phyloP scores from a whole-genome alignment of 2,329 filamentous ascomycete genomes.

The Hymenoscyphus occultus region DNA sequence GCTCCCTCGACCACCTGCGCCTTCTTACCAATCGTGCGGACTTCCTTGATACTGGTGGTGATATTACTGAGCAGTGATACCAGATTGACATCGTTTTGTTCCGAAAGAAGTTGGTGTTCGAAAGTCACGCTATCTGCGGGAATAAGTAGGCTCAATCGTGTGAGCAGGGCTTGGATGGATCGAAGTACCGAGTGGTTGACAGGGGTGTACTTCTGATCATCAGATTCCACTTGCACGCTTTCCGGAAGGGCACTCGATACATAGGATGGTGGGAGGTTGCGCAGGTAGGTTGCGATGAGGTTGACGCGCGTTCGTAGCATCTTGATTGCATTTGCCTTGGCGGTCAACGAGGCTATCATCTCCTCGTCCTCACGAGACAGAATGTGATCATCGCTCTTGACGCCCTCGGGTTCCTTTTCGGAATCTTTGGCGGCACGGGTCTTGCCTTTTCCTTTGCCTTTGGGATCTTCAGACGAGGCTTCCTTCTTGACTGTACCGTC shows the following conservation, averaged over 20 bases:
- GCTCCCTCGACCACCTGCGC: slow-evolving; percentile 40
- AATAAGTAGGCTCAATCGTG: slow-evolving; percentile 76
- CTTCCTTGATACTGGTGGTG: slow-evolving; percentile 67
- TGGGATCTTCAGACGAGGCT: slow-evolving; percentile 30
- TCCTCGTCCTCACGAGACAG: slow-evolving; percentile 60
- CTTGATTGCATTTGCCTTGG: slow-evolving; percentile 88
- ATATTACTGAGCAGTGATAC: slow-evolving; percentile 73
- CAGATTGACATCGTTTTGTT: slow-evolving; percentile 81
- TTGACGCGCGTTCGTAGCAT: slow-evolving; percentile 80
- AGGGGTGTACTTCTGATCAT: slow-evolving; percentile 27
- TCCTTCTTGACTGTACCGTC: slow-evolving; percentile 33
- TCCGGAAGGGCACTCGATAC: slow-evolving; percentile 46
- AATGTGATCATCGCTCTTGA: slow-evolving; percentile 49
- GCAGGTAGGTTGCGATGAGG: slow-evolving; percentile 73
- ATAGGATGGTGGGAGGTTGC: slow-evolving; percentile 65
- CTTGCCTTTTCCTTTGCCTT: slow-evolving; percentile 31
- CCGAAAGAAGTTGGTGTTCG: slow-evolving; percentile 67
- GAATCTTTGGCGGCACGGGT: slow-evolving; percentile 34
- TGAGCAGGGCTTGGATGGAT: slow-evolving; percentile 81
- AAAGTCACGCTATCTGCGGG: slow-evolving; percentile 66
- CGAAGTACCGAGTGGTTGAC: slow-evolving; percentile 71
- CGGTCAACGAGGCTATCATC: slow-evolving; percentile 65
- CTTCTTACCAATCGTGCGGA: slow-evolving; percentile 74
- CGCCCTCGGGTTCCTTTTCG: slow-evolving; percentile 32
- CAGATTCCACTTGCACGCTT: slow-evolving; percentile 19